These are phyloP conservation scores for Mucor saturninus DNA, from an alignment of 371 early-diverging fungal species.

Conservation along the genomic window DNA sequence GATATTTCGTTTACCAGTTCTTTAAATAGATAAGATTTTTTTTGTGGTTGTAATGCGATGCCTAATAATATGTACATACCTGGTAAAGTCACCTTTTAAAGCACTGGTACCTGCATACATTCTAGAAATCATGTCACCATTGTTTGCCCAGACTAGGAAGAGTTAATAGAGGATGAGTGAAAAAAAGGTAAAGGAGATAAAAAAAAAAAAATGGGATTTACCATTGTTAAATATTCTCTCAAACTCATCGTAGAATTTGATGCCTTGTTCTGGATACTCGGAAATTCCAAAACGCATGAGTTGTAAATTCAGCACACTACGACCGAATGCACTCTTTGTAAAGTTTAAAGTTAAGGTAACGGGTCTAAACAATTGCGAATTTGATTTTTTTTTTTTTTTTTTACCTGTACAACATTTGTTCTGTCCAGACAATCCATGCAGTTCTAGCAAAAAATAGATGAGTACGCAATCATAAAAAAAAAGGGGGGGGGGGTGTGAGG, in stretches of 20 bases:
- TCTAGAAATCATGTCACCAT: slow-evolving; percentile 67
- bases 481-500: no score
- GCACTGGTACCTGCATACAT: slow-evolving; percentile 77
- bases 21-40: slow-evolving; percentile 1
- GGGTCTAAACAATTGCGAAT: neutral
- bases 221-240: slow-evolving; percentile 66
- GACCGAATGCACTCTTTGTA: slow-evolving; percentile 80
- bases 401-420: slow-evolving; percentile 94
- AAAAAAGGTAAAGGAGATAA: no score
- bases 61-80: slow-evolving; percentile 25
- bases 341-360: neutral
- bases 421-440: slow-evolving; percentile 99
- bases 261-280: slow-evolving; percentile 64
- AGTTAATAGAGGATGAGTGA: neutral
- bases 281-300: slow-evolving; percentile 70
- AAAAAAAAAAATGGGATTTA: slow-evolving; percentile 9
- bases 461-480: no score
- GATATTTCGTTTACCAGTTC: slow-evolving; percentile 70
- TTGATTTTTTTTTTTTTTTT: neutral
- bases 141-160: slow-evolving; percentile 65
- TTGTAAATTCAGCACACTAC: slow-evolving; percentile 70
- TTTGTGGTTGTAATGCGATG: neutral
- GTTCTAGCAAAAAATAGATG: slow-evolving; percentile 57
- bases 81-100: slow-evolving; percentile 73
- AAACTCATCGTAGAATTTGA: slow-evolving; percentile 63